Evolutionary conservation across 805 yeast genomes (phyloP).

Genomic region (Cyberlindnera xylosilytica): DNA sequence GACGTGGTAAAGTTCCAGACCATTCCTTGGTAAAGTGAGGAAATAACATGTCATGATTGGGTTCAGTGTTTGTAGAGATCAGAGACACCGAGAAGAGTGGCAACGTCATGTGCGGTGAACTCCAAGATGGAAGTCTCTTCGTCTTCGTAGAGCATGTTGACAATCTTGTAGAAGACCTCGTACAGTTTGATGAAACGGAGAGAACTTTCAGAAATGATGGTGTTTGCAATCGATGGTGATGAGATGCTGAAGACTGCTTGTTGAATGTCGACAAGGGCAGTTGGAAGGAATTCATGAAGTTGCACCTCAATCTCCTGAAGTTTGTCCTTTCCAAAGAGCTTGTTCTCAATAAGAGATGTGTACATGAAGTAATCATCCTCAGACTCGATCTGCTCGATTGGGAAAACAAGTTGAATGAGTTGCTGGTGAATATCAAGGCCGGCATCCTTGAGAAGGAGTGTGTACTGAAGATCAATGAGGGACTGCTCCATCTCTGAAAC

Average conservation of each 20-base stretch:
- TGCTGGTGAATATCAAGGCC: conserved; percentile 59
- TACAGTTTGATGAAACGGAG: conserved; percentile 43
- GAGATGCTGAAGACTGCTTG: conserved; percentile 54
- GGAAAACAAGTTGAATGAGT: conserved; percentile 69
- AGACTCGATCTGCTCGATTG: conserved; percentile 44
- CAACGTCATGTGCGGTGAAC: conserved; percentile 59
- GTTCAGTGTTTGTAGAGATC: conserved; percentile 22
- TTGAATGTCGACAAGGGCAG: conserved; percentile 58
- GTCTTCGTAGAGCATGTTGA: conserved; percentile 34
- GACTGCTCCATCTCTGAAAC: conserved; percentile 36
- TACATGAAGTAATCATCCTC: conserved; percentile 64
- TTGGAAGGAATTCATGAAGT: conserved; percentile 53
- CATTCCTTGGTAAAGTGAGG: conserved; percentile 23
- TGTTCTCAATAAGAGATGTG: conserved; percentile 61
- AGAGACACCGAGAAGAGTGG: conserved; percentile 71
- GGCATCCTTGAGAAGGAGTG: conserved; percentile 46
- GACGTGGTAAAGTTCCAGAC: conserved; percentile 74
- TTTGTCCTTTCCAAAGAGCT: conserved; percentile 44
- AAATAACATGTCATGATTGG: not conserved
- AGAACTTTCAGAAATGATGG: conserved; percentile 49
- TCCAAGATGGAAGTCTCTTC: conserved; percentile 33
- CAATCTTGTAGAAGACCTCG: conserved; percentile 33
- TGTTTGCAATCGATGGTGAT: conserved; percentile 60
- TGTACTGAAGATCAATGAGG: conserved; percentile 45
- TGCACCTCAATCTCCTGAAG: conserved; percentile 41